Evolutionary conservation across 2,329 filamentous ascomycete genomes (phyloP), one percentile per base, ranked within the genome.

Genomic region (Cordyceps farinosa): DNA sequence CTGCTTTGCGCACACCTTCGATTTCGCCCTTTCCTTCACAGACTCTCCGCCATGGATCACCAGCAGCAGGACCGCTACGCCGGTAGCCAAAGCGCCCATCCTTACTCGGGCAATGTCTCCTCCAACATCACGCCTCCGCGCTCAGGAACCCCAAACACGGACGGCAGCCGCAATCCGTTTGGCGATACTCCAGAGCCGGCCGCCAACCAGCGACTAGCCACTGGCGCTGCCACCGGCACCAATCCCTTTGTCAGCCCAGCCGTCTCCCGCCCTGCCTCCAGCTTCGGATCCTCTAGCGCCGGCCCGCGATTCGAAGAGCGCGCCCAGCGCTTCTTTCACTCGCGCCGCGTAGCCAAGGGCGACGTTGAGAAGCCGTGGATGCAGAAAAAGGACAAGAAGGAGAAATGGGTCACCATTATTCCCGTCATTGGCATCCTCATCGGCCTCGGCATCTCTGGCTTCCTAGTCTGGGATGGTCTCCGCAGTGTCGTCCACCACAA

Each of bases 371-470:
- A 90, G 77, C 89, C 91, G 13, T 95, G 91, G 91, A 76, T 89
- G 45, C 76, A 84, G n/a, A 88, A 87, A 72, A 86, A 80, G 63
- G 88, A 93, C 67, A 87, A 89, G 13, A 89, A 87, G 73, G 90
- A 94, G 80, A 95, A 92, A 78, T 95, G 91, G 91, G 87, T 91
- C 9, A 92, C 88, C 2, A 92, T 94, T 66, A 83, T 96, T 63
- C 91, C 91, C 2, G 72, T 92, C 48, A 73, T 91, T 30, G 91
- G 90, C 53, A 84, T 95, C 56, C 54, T 87, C 3, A 65, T 92
- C 15, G 91, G 91, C 15, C 73, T 94, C 42, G 84, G 74, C 3
- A 77, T 93, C 47, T 85, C 88, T 1, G 90, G 82, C 1, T 85
- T 93, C 69, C 76, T 95, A 51, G 80, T 95, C 54, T 95, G 87